phyloP scores from a whole-genome alignment of 441 rosid genomes.

The Arabidopsis hybrid region DNA sequence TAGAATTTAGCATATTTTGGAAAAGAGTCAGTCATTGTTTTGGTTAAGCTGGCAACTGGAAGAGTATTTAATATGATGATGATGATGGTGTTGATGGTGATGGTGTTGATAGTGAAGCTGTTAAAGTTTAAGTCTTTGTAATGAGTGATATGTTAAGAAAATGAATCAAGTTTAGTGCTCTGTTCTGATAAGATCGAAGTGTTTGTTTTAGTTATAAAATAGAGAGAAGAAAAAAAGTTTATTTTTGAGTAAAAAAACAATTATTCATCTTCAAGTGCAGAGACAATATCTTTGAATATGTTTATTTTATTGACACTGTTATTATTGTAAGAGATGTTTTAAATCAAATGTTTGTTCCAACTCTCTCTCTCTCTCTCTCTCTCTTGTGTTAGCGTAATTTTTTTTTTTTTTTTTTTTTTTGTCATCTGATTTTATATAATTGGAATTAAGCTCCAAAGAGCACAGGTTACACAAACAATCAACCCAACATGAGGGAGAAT shows the following conservation, averaged over 20 bases:
- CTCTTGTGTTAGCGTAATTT: slow-evolving; percentile 1
- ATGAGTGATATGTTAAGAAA: slow-evolving; percentile 35
- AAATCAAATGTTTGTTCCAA: slow-evolving; percentile 44
- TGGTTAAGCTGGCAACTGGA: slow-evolving; percentile 29
- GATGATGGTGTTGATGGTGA: slow-evolving; percentile 18
- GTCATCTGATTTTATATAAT: too few relatives aligned
- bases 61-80: slow-evolving; percentile 29
- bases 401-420: too few relatives aligned
- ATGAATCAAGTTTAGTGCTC: slow-evolving; percentile 31
- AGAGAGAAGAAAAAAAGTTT: background rate
- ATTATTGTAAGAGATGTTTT: slow-evolving; percentile 40
- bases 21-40: slow-evolving; percentile 13
- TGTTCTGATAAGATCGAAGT: slow-evolving; percentile 39
- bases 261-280: slow-evolving; percentile 36
- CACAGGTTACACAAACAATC: too few relatives aligned
- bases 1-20: slow-evolving; percentile 22
- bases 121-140: slow-evolving; percentile 25
- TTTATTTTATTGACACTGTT: slow-evolving; percentile 33
- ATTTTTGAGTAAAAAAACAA: slow-evolving; percentile 22
- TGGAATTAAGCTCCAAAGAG: too few relatives aligned
- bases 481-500: too few relatives aligned
- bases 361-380: slow-evolving; percentile 8
- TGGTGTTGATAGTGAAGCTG: slow-evolving; percentile 27
- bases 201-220: slow-evolving; percentile 16
- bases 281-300: slow-evolving; percentile 21